These are phyloP conservation scores for Bolboschoenus planiculmis DNA, from an alignment of 176 grass and related monocot genomes.

Conservation along the genomic window DNA sequence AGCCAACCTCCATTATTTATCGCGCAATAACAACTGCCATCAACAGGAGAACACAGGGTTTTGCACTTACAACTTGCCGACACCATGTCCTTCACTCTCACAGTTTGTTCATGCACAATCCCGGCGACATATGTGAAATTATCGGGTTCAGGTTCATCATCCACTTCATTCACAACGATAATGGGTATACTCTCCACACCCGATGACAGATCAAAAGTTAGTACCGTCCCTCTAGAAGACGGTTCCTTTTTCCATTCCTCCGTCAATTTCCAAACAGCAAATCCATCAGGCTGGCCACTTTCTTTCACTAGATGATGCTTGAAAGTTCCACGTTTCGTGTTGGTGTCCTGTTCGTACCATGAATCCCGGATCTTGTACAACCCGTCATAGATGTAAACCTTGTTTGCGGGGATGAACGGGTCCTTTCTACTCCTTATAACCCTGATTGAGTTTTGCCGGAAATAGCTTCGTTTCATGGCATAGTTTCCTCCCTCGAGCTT, in stretches of 20 bases:
- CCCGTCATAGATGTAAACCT: slow-evolving; percentile 79
- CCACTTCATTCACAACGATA: slow-evolving; percentile 67
- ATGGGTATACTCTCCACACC: slow-evolving; percentile 43
- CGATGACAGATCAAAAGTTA: slow-evolving; percentile 50
- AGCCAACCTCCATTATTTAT: slow-evolving; percentile 56
- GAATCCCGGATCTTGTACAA: slow-evolving; percentile 68
- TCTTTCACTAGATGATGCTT: slow-evolving; percentile 45
- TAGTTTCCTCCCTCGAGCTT: slow-evolving; percentile 74
- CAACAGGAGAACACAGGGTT: slow-evolving; percentile 55
- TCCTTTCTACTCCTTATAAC: slow-evolving; percentile 68
- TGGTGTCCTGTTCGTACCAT: slow-evolving; percentile 56
- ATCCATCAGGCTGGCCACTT: slow-evolving; percentile 25
- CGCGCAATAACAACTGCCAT: slow-evolving; percentile 40
- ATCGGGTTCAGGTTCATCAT: slow-evolving; percentile 47
- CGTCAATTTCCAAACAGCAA: slow-evolving; percentile 25
- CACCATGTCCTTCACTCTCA: slow-evolving; percentile 27
- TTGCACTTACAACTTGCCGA: slow-evolving; percentile 35
- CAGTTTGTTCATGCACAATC: slow-evolving; percentile 33
- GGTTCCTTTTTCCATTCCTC: slow-evolving; percentile 57
- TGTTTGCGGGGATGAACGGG: slow-evolving; percentile 28
- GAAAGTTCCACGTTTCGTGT: too few species aligned
- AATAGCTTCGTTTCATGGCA: slow-evolving; percentile 63
- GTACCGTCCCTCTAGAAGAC: slow-evolving; percentile 42
- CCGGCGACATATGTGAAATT: slow-evolving; percentile 49
- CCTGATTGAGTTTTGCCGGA: slow-evolving; percentile 60